Conservation (phyloP, 805 yeast species). For the Saccharomyces paradoxus region DNA sequence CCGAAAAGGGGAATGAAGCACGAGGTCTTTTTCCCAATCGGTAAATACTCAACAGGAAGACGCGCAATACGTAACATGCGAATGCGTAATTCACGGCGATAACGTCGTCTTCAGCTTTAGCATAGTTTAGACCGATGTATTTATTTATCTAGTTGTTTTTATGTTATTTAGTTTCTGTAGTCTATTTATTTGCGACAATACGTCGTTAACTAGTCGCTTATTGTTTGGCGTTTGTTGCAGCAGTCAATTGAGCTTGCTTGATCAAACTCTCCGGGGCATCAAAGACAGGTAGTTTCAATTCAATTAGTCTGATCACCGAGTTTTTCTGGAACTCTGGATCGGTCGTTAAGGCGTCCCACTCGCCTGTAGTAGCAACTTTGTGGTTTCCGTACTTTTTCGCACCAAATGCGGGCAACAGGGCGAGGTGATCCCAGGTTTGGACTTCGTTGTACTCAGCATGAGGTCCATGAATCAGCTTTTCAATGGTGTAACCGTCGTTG, state of each 20-base stretch:
- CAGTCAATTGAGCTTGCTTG: conserved; percentile 56
- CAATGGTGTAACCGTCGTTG: conserved; percentile 56
- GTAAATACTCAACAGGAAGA: not conserved
- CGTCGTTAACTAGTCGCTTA: not conserved
- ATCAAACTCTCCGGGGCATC: conserved; percentile 61
- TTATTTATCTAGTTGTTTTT: not conserved
- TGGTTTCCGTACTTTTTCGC: conserved; percentile 43
- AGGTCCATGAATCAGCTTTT: conserved; percentile 55
- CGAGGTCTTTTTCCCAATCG: not conserved
- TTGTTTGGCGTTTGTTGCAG: conserved; percentile 35
- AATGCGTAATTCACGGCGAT: not conserved
- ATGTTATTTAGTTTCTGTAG: not conserved
- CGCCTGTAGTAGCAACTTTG: conserved; percentile 47
- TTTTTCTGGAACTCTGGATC: conserved; percentile 43
- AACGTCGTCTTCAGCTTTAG: not conserved
- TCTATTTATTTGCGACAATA: not conserved
- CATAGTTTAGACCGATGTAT: not conserved
- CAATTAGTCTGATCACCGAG: conserved; percentile 54
- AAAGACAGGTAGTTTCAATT: conserved; percentile 56
- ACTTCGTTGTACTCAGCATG: conserved; percentile 49
- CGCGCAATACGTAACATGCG: not conserved
- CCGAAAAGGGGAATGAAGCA: not conserved
- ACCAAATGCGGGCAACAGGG: conserved; percentile 42
- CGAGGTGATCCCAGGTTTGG: conserved; percentile 53
- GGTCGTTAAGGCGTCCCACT: conserved; percentile 42